Base-by-base conservation (phyloP, 2,329 filamentous ascomycete species). In the Fusarium tjaetaba region DNA sequence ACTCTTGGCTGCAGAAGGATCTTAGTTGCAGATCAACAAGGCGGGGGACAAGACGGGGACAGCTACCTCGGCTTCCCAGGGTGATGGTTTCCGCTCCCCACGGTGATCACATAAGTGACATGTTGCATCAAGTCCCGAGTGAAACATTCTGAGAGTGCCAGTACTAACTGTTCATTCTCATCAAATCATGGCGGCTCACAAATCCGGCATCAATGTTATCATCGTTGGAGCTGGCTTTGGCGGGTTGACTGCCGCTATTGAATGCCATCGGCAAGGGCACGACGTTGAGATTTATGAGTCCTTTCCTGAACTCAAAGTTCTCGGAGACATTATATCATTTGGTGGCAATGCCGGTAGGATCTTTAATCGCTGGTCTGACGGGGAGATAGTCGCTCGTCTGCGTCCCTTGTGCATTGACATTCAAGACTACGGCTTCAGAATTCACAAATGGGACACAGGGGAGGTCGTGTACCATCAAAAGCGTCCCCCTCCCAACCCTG, bases 401-500 rank as follows among this genome's bases (percentile, higher is more conserved):
- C 65, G 62, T 3, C 76, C 76, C 1, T 30, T 78, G 15, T 77
- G 76, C 8, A 78, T 78, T 11, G 34, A 77, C 28, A 63, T 73
- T 5, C 70, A 81, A 11, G 75, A 80, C 0, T 87, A 90, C 66
- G 89, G 89, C 46, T 91, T 76, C 39, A 61, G 45, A 28, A 65
- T 74, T 5, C 69, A 65, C n/a, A 76, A 74, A 32, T 76, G 51
- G 55, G 74, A 63, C 14, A 75, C 65, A 9, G 73, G 73, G 11
- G 89, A 91, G 78, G 85, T 90, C 16, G 85, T 91, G 28, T 85
- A 88, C 62, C 89, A 89, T 65, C 89, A 91, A 65, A 85, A 87
- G 15, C 57, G 72, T 16, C 49, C 65, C 0, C 74, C 74, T 10
- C 74, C 74, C 0, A 73, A 49, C 4, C 67, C 61, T 4, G 67